Conservation (phyloP, 768 basidiomycete genomes). For the Lactarius sp. region DNA sequence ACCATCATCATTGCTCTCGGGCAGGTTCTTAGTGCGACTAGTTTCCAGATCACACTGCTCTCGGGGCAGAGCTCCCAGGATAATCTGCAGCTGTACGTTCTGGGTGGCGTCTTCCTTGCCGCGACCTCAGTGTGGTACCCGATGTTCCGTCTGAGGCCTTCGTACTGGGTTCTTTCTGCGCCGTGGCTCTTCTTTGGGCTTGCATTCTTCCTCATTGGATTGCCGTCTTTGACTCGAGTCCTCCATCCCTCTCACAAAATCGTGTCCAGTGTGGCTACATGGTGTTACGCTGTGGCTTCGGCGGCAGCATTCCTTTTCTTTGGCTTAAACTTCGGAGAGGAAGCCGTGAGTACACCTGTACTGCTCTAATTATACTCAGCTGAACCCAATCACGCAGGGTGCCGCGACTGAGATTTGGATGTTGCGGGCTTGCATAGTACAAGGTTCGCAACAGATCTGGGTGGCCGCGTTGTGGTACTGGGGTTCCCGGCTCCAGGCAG, state of each 20-base stretch:
- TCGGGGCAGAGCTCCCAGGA: constrained; percentile 83
- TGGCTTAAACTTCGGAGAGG: constrained; percentile 95
- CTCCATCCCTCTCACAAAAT: constrained; percentile 59
- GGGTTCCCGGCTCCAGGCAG: constrained; percentile 73
- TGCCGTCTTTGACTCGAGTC: constrained; percentile 66
- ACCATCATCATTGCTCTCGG: constrained; percentile 84
- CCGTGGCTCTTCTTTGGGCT: constrained; percentile 92
- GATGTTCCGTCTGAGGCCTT: constrained; percentile 83
- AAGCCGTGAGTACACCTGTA: constrained; percentile 55
- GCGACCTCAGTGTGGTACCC: constrained; percentile 87
- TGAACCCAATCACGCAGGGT: constrained; percentile 45
- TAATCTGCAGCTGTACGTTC: constrained; percentile 79
- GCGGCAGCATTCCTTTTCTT: constrained; percentile 92
- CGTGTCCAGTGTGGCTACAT: constrained; percentile 75
- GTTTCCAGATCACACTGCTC: constrained; percentile 90
- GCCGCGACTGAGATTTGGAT: constrained; percentile 96
- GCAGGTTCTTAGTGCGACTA: constrained; percentile 87
- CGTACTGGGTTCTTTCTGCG: constrained; percentile 76
- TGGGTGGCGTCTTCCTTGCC: constrained; percentile 83
- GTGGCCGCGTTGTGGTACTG: constrained; percentile 95
- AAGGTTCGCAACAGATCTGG: constrained; percentile 95
- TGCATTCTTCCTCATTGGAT: constrained; percentile 87
- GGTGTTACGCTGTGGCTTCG: constrained; percentile 90
- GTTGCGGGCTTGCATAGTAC: constrained; percentile 84
- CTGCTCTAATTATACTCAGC: constrained; percentile 12